phyloP scores from a whole-genome alignment of 2,329 filamentous ascomycete species.

The Periconia digitata region DNA sequence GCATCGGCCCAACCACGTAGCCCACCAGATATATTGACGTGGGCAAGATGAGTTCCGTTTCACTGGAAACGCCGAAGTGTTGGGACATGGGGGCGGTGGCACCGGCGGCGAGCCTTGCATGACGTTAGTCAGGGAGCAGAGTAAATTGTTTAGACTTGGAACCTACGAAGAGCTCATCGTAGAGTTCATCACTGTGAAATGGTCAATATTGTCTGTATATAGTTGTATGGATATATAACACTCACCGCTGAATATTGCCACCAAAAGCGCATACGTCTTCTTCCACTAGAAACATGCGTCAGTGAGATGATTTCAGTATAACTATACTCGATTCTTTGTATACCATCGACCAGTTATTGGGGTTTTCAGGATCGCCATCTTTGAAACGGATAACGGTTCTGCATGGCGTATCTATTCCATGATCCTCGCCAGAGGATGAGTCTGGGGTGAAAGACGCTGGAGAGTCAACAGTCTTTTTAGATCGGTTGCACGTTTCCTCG shows the following conservation, averaged over 20 bases:
- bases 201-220: background rate
- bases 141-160: background rate
- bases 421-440: slow-evolving; percentile 10
- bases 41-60: slow-evolving; percentile 49
- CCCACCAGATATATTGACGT: slow-evolving; percentile 55
- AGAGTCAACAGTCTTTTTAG: slow-evolving; percentile 24
- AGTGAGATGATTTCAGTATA: background rate
- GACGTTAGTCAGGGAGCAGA: background rate
- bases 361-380: slow-evolving; percentile 44
- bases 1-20: slow-evolving; percentile 48
- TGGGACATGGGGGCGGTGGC: slow-evolving; percentile 59
- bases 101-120: slow-evolving; percentile 58
- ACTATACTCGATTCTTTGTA: background rate
- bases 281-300: slow-evolving; percentile 46
- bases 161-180: slow-evolving; percentile 62
- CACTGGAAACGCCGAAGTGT: slow-evolving; percentile 58
- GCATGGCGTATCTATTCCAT: slow-evolving; percentile 1
- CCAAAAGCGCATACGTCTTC: slow-evolving; percentile 58
- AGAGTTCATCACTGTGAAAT: slow-evolving; percentile 56
- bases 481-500: slow-evolving; percentile 28
- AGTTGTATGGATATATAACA: background rate
- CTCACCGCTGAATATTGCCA: slow-evolving; percentile 58
- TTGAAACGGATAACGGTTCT: slow-evolving; percentile 42
- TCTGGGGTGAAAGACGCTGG: slow-evolving; percentile 13
- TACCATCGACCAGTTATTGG: slow-evolving; percentile 47